Base-by-base conservation (phyloP, 2,329 filamentous ascomycete genomes). In the Aspergillus quadrilineatus region DNA sequence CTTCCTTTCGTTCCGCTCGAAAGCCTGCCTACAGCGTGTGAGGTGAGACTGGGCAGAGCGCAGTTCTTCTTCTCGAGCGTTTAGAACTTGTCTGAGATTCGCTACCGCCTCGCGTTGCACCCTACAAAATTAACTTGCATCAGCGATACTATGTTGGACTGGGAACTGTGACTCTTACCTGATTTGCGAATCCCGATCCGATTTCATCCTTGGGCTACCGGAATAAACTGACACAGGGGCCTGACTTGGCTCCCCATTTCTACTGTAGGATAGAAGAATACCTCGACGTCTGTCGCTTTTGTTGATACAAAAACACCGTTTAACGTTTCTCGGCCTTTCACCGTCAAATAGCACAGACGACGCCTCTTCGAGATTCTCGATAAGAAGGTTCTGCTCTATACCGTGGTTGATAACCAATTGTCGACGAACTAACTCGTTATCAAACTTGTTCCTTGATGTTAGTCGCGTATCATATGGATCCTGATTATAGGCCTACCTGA, bases 311-410 rank as follows among this genome's bases (percentile, higher is more conserved):
- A 68, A 85, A 63, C 89, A 93, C 55, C 85, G 83, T 52, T 79
- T 83, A 9, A 93, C 89, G 61, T 96, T 93, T 12, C 75, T 80
- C 1, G 87, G 85, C n/a, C 77, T 78, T 41, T 76, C 76, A 22
- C 78, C 80, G 52, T 81, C 79, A 58, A 88, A 85, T 82, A 96
- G 89, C 45, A 89, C 82, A 4, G 80, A 75, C 43, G 87, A 80
- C 1, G 88, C 94, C 55, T 90, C 82, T 1, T 80, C 73, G 29
- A 89, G 80, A 30, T 87, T 79, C 54, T 86, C 79, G 53, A 97
- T 85, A 0, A 99, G 79, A 5, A 96, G 84, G 6, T 88, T 85
- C 71, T 97, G 92, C 60, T 99, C 94, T 51, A 97, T 90, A 6
- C 78, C 76, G 64, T 91, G 83, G 60, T 87, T 88, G 69, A 97